These are phyloP conservation scores for Epichloe glyceriae DNA, from an alignment of 2,329 filamentous ascomycete genomes.

Conservation along the genomic window DNA sequence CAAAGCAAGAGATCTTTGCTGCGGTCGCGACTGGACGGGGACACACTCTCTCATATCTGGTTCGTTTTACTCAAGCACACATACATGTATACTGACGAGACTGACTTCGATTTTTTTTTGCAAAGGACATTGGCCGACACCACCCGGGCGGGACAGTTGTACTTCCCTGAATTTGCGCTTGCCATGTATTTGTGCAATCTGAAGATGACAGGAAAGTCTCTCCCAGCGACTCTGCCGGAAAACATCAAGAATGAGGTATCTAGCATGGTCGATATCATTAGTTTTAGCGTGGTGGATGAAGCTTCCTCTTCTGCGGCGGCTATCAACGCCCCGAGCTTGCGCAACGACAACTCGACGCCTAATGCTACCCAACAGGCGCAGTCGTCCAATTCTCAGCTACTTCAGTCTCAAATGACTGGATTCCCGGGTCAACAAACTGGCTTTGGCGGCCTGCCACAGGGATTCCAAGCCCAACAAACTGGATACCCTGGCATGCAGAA, in stretches of 20 bases:
- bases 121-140: constrained; percentile 81
- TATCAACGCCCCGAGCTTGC: constrained; percentile 59
- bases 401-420: constrained; percentile 56
- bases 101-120: constrained; percentile 5
- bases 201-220: constrained; percentile 71
- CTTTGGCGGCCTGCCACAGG: constrained; percentile 43
- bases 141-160: constrained; percentile 86
- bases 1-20: constrained; percentile 83
- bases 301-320: constrained; percentile 34
- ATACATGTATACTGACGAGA: neutral
- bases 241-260: constrained; percentile 92
- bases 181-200: constrained; percentile 98
- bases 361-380: constrained; percentile 57
- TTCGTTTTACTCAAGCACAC: constrained; percentile 23
- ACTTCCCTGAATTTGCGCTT: constrained; percentile 94
- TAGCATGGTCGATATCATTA: constrained; percentile 99
- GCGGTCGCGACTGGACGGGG: constrained; percentile 76
- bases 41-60: constrained; percentile 88
- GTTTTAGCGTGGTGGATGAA: constrained; percentile 79
- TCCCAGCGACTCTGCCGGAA: constrained; percentile 67
- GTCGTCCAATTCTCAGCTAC: constrained; percentile 53
- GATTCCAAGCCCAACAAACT: constrained; percentile 55
- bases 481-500: constrained; percentile 56
- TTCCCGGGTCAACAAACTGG: constrained; percentile 46
- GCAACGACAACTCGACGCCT: constrained; percentile 34